Evolutionary conservation across 2,329 filamentous ascomycete species (phyloP), one percentile per base, ranked within the genome.

Genomic region (Monosporascus ibericus): DNA sequence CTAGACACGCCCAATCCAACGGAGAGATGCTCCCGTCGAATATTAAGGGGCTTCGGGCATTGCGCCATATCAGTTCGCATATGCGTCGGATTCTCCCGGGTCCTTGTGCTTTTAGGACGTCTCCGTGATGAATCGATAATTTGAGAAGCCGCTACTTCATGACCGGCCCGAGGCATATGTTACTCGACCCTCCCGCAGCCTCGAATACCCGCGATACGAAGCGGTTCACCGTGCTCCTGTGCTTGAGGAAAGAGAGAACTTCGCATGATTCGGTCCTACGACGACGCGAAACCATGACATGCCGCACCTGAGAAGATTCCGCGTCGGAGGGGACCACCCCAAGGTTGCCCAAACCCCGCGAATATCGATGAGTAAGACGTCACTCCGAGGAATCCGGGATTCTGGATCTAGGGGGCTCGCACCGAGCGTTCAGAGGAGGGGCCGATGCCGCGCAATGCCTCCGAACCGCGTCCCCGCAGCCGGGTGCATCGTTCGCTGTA

Each of bases 61-160:
- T 70, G 6, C 62, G 63, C 68, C 68, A 70, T 30, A 69, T 49
- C 47, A 64, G 52, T 49, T 68, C 66, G 27, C 63, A 66, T 36
- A 70, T 57, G 11, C 56, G 61, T 5, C 60, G 62, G n/a, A 69
- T 59, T 54, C 62, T 67, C 36, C 65, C 65, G 2, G 67, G 66
- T 18, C 67, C 62, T 47, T 68, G 62, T 22, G 60, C 60, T 40
- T 60, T 59, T 11, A 70, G 59, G 15, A 60, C 61, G 22, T 64
- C 57, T 2, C 57, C 59, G 20, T 68, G 61, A 27, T 64, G 54
- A 11, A 60, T 48, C 58, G 61, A 63, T 3, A 70, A 55, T 17
- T 61, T 60, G 38, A 54, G 22, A 5, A 70, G 60, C 68, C 68
- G 70, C 34, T 66, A 60, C 52, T 64, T 67, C 60, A 70, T 64